Evolutionary conservation across 768 basidiomycete species (phyloP), one percentile per base, ranked within the genome.

Genomic region (Rhizopogon vinicolor): DNA sequence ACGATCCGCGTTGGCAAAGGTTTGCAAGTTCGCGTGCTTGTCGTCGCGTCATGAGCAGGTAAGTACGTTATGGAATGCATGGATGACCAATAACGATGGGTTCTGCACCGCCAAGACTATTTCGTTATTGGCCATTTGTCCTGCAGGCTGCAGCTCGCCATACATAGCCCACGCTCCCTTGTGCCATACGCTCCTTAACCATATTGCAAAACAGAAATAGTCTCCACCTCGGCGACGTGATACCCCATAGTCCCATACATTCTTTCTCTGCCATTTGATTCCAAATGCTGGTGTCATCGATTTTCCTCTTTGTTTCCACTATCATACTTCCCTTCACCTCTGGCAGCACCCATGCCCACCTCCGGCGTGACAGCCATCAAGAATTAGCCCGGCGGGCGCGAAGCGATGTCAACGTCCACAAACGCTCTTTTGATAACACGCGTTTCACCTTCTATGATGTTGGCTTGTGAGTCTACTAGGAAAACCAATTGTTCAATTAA

Each of bases 381-480:
- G 77, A 78, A 49, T 50, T 84, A 51, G 77, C 79, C 12, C 73
- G 70, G 49, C 79, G 79, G 18, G 71, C 72, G 33, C 65, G 68
- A 28, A 73, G 69, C 10, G 70, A 76, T 22, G 61, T 78, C 3
- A 54, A 46, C 22, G 3, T 64, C 10, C 62, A 70, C 48, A 73
- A 74, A 59, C 75, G 80, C 25, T 31, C 51, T 3, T 73, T 68
- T 53, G 54, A 59, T 43, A 56, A 59, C 44, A 60, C 77, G 3
- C 77, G 76, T 52, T 78, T 78, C 69, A 79, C 83, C 5, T 86
- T 69, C 57, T 86, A 82, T 60, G 74, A 78, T 31, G 77, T 74
- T 54, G 81, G 82, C 48, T 60, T 80, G 81, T 81, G 58, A 62
- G 71, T 63, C 46, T 31, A 33, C n/a, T 10, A 28, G 16, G 19